Base-by-base conservation (phyloP, 305 asterid genomes). In the Ajuga reptans region DNA sequence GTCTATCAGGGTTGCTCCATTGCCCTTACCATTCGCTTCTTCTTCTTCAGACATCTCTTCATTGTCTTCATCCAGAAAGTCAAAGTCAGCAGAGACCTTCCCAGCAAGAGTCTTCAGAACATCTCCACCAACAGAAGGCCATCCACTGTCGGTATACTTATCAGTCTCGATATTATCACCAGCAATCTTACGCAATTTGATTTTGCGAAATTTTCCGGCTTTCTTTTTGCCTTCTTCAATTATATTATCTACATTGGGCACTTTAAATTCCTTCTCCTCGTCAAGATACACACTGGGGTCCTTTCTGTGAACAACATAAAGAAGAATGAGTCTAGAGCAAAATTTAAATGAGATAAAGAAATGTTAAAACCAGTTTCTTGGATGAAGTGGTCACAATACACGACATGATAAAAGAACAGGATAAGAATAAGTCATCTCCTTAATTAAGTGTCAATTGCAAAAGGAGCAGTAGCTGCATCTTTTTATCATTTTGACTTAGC, bases 121-220 rank as follows among this genome's bases (percentile, higher is more conserved):
- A 79, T 83, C 92, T 52, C 97, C 98, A 70, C 97, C 78, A 59
- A 86, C 86, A 55, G 98, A 91, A 61, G 99, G 99, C 99, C 99
- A 94, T 60, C 99, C 99, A 69, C 93, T 87, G 33, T 91, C 86
- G 11, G 99, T 94, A 83, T 72, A 89, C 82, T 85, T 82, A 64
- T 87, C 97, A 47, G 89, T 57, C 82, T 78, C 80, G 17, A 86
- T 71, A 58, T 73, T 72, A 59, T 77, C 85, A 69, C 77, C 80
- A 71, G 84, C 87, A 73, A 87, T 80, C 76, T 81, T 94, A 53
- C 81, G 84, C 78, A 94, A 80, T 53, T 65, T 75, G 79, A 94
- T 94, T 77, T 85, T 89, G 14, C 91, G 83, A 69, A 12, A 80
- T 75, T 94, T 94, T 12, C 84, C 78, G 21, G 99, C 84, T 69